Conservation (phyloP, 306 rosid genomes). For the Pyrus betulifolia region DNA sequence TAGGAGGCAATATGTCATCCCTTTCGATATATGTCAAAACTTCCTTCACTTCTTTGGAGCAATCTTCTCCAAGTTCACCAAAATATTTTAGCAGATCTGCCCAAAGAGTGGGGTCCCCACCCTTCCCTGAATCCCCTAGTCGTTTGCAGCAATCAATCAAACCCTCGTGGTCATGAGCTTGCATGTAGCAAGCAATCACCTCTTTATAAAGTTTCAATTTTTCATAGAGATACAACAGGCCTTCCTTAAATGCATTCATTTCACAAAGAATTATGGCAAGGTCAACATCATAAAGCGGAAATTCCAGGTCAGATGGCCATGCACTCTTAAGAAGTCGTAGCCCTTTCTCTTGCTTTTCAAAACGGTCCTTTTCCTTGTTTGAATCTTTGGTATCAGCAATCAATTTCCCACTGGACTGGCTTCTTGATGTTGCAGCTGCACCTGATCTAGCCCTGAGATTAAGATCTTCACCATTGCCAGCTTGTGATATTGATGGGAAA, state of each 20-base stretch:
- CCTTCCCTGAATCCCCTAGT: slow-evolving; percentile 84
- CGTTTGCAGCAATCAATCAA: slow-evolving; percentile 90
- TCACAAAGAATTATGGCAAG: slow-evolving; percentile 86
- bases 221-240: slow-evolving; percentile 82
- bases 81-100: slow-evolving; percentile 93
- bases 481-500: slow-evolving; percentile 64
- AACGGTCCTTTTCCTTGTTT: slow-evolving; percentile 31
- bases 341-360: slow-evolving; percentile 72
- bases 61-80: slow-evolving; percentile 98
- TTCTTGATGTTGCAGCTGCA: slow-evolving; percentile 21
- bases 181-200: slow-evolving; percentile 97
- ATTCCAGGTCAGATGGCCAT: slow-evolving; percentile 79
- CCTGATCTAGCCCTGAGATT: slow-evolving; percentile 32
- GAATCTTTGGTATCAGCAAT: slow-evolving; percentile 33
- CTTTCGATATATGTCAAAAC: slow-evolving; percentile 85
- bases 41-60: slow-evolving; percentile 95
- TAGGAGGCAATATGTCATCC: slow-evolving; percentile 93
- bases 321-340: slow-evolving; percentile 57
- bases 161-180: slow-evolving; percentile 86
- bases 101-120: slow-evolving; percentile 95
- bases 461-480: slow-evolving; percentile 33
- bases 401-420: slow-evolving; percentile 47
- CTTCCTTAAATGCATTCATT: slow-evolving; percentile 85
- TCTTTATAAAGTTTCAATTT: slow-evolving; percentile 94
- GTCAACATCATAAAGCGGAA: slow-evolving; percentile 90